Conservation (phyloP, 2,329 filamentous ascomycete genomes). For the Davidsoniella virescens region DNA sequence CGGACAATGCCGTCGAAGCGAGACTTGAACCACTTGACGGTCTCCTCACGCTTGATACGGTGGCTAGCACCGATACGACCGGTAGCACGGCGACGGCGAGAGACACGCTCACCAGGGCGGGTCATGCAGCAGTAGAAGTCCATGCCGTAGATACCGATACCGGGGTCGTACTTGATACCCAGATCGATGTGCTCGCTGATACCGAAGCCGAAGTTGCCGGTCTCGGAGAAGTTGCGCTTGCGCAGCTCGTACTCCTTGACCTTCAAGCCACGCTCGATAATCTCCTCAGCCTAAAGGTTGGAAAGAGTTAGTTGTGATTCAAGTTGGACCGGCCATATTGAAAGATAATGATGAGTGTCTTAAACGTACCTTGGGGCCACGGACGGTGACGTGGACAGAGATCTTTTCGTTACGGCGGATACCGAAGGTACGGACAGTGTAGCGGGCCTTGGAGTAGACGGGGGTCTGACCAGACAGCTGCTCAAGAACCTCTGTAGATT, state of each 20-base stretch:
- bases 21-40: conserved; percentile 83
- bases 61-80: conserved; percentile 72
- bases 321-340: neutral
- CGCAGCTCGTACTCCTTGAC: conserved; percentile 99
- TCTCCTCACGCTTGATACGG: conserved; percentile 89
- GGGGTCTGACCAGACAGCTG: conserved; percentile 99
- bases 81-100: conserved; percentile 84
- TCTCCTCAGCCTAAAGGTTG: conserved; percentile 67
- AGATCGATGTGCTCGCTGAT: conserved; percentile 99
- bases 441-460: conserved; percentile 99
- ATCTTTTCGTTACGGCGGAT: conserved; percentile 99
- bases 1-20: conserved; percentile 98
- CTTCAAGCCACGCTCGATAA: conserved; percentile 99
- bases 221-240: conserved; percentile 99
- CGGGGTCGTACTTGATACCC: conserved; percentile 99
- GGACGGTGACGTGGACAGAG: conserved; percentile 96
- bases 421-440: conserved; percentile 99
- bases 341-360: neutral
- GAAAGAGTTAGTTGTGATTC: conserved; percentile 16
- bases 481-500: conserved; percentile 64
- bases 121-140: conserved; percentile 99
- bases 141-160: conserved; percentile 99
- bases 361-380: conserved; percentile 56
- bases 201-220: conserved; percentile 99
- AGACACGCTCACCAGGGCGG: conserved; percentile 94